phyloP scores from a whole-genome alignment of 208 protist genomes.

The Trypanosoma rangeli region DNA sequence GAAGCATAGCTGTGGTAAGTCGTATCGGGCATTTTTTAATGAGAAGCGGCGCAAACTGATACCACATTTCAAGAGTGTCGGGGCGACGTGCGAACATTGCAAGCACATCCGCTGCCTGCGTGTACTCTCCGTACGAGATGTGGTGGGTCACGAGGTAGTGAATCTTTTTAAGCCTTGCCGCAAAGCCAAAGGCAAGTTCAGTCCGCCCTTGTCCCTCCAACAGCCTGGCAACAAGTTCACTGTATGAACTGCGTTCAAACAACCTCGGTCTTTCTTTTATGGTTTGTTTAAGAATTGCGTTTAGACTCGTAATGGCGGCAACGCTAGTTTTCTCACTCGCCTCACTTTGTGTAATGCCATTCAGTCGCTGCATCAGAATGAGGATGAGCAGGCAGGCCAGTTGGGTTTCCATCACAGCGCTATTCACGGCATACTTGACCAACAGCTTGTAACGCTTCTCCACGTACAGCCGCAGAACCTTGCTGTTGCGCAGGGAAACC shows the following conservation, averaged over 20 bases:
- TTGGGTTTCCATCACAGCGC: constrained; percentile 9
- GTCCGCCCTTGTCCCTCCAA: constrained; percentile 85
- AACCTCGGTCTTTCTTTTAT: constrained; percentile 34
- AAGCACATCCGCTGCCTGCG: constrained; percentile 51
- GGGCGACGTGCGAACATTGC: constrained; percentile 33
- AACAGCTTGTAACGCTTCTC: constrained; percentile 50
- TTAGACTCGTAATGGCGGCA: constrained; percentile 19
- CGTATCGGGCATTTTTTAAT: constrained; percentile 85
- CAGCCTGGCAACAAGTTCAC: constrained; percentile 53
- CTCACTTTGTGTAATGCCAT: constrained; percentile 24
- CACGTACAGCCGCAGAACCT: constrained; percentile 39
- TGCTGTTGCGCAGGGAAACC: constrained; percentile 26
- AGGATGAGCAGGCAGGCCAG: constrained; percentile 33
- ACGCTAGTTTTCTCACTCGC: background rate
- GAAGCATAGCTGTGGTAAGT: constrained; percentile 70
- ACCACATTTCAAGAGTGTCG: constrained; percentile 74
- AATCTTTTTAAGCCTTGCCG: constrained; percentile 68
- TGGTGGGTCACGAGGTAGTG: constrained; percentile 59
- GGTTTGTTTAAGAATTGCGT: constrained; percentile 32
- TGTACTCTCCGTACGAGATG: constrained; percentile 40
- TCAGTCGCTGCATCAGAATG: constrained; percentile 30
- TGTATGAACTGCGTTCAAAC: constrained; percentile 40
- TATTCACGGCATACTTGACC: constrained; percentile 2
- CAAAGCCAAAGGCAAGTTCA: constrained; percentile 79
- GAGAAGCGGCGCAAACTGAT: constrained; percentile 89